Base-by-base conservation (phyloP, 2,329 filamentous ascomycete species). In the Penicillium decumbens region DNA sequence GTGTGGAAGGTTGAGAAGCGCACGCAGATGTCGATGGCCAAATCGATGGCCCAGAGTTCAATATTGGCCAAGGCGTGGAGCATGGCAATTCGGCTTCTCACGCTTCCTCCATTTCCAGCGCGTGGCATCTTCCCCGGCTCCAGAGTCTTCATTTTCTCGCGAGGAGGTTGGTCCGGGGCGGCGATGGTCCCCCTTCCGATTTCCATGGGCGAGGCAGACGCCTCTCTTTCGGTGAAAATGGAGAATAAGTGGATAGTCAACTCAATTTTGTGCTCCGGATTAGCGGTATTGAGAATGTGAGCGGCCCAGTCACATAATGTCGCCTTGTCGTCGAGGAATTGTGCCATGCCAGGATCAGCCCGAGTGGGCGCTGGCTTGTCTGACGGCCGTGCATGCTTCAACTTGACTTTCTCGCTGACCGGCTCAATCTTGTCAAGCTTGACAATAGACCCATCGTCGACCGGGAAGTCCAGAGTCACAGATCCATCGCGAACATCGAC, bases 51-150 rank as follows among this genome's bases (percentile, higher is more conserved):
- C 74, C 74, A 76, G 23, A 74, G 66, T 57, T 76, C 74, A 23
- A 76, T 75, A 45, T 76, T 76, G 15, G 74, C 74, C n/a, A 76
- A 59, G 1, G 73, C 72, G 45, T 76, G 74, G 5, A 76, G 64
- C 71, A 76, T 76, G 15, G 70, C 65, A 39, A 76, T 72, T 23
- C 74, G 65, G 49, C 73, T 75, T 51, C 71, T 75, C 27, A 72
- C 47, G 4, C 65, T 71, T 5, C 74, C 74, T n/a, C 71, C 74
- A 40, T 68, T 67, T 35, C 73, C 69, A 2, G 67, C 58, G 7
- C 63, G 69, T 6, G 72, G 74, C 66, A 74, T 75, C 13, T 61
- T 61, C 41, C 70, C 63, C 1, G 73, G 70, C 25, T 68, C 63
- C 35, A 76, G 66, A 20, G 68, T 65, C 23, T 59, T 59, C 38